Evolutionary conservation across 805 yeast genomes (phyloP).

Genomic region (Alloascoidea africana): DNA sequence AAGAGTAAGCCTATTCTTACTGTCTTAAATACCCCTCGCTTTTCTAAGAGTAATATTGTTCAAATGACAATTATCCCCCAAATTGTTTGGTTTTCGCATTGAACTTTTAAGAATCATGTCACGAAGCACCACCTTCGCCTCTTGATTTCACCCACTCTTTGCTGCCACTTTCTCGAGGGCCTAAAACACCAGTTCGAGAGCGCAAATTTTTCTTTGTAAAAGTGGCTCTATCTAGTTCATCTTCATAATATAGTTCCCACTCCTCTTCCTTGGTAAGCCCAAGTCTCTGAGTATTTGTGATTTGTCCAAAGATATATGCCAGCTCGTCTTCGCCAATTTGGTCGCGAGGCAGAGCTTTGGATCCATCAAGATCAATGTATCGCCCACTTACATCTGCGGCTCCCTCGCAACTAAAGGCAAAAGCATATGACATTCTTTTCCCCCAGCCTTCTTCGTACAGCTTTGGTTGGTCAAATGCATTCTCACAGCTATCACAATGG

Average conservation of each 20-base stretch:
- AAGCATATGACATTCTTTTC: slow-evolving; percentile 77
- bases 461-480: slow-evolving; percentile 66
- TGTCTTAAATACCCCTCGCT: no score
- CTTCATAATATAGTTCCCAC: slow-evolving; percentile 21
- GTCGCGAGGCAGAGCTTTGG: slow-evolving; percentile 30
- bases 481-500: slow-evolving; percentile 78
- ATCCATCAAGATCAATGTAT: slow-evolving; percentile 33
- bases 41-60: no score
- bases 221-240: slow-evolving; percentile 10
- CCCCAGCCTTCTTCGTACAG: slow-evolving; percentile 83
- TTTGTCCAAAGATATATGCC: slow-evolving; percentile 16
- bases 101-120: no score
- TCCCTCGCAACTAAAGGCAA: slow-evolving; percentile 53
- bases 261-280: slow-evolving; percentile 20
- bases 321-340: slow-evolving; percentile 27
- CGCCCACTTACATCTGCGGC: slow-evolving; percentile 54
- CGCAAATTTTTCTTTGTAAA: slow-evolving; percentile 4
- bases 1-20: no score
- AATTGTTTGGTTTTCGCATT: no score
- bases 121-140: slow-evolving; percentile 54
- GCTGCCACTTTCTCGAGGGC: slow-evolving; percentile 64
- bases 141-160: slow-evolving; percentile 61
- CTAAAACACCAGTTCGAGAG: slow-evolving; percentile 12
- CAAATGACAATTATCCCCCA: no score
- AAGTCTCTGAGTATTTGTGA: slow-evolving; percentile 22